phyloP scores from a whole-genome alignment of 2,329 filamentous ascomycete species.

The Sclerotinia spermophila region DNA sequence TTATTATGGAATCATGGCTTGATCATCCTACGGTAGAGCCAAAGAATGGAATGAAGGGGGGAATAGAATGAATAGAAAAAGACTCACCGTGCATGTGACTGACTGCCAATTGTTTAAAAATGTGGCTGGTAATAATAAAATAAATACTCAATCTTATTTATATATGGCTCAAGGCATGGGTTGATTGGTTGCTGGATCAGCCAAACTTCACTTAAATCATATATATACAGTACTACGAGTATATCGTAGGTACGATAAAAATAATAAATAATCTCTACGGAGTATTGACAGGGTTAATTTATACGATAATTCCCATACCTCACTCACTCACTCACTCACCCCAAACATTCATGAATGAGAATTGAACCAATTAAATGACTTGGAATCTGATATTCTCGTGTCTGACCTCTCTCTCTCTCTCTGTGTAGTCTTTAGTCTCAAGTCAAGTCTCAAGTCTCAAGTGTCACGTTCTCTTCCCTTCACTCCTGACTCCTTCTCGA shows the following conservation, averaged over 20 bases:
- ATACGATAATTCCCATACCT: not conserved
- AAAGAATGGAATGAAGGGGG: not conserved
- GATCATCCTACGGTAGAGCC: not conserved
- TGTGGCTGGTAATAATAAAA: not conserved
- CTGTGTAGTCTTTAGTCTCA: not conserved
- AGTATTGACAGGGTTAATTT: not conserved
- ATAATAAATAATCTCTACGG: not conserved
- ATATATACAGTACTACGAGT: too few relatives aligned
- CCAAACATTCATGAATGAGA: not conserved
- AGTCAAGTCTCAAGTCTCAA: too few relatives aligned
- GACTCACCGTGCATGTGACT: slow-evolving; percentile 5
- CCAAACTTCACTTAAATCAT: not conserved
- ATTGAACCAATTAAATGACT: not conserved
- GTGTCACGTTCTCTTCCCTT: not conserved
- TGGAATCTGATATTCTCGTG: not conserved
- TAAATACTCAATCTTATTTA: not conserved
- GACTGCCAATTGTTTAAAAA: not conserved
- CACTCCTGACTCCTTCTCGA: not conserved
- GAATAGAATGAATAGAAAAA: not conserved
- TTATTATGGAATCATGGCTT: not conserved
- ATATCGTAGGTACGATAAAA: too few relatives aligned
- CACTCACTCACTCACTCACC: not conserved
- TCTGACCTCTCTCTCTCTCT: not conserved
- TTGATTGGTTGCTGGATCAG: not conserved
- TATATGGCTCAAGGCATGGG: not conserved